phyloP scores from a whole-genome alignment of 139 green algal species.

The Trebouxia sp. region DNA sequence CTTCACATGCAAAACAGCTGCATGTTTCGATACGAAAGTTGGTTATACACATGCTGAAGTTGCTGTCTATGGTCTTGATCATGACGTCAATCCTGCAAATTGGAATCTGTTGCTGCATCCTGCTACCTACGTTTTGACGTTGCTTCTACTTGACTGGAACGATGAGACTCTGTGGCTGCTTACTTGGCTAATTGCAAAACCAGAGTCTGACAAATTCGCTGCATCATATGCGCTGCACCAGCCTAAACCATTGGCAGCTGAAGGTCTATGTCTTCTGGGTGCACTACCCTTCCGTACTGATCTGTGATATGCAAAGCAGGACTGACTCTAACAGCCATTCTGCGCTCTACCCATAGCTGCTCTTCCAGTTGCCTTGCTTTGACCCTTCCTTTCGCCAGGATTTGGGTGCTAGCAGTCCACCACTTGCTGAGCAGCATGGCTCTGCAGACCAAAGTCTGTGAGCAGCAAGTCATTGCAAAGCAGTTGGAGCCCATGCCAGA shows the following conservation, averaged over 20 bases:
- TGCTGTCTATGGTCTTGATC: no score
- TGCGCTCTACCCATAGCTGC: conserved; percentile 20
- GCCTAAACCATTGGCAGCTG: conserved; percentile 1
- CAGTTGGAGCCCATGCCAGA: background rate
- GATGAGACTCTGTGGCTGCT: no score
- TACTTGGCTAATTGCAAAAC: no score
- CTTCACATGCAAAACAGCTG: no score
- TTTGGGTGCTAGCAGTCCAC: conserved; percentile 9
- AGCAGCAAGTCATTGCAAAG: background rate
- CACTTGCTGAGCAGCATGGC: conserved; percentile 9
- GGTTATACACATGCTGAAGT: no score
- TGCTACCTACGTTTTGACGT: no score
- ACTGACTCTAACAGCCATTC: conserved; percentile 25
- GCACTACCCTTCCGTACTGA: background rate
- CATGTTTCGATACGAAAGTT: no score
- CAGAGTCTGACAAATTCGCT: no score
- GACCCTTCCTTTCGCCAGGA: background rate
- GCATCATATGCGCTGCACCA: no score
- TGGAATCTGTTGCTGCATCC: no score
- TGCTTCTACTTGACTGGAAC: no score
- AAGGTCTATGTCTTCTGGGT: background rate
- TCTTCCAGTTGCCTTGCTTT: conserved; percentile 24
- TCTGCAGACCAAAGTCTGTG: background rate
- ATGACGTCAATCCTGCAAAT: no score
- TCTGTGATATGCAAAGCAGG: conserved; percentile 2